Evolutionary conservation across 2,329 filamentous ascomycete species (phyloP), one percentile per base, ranked within the genome.

Genomic region (Trichoderma oligosporum): DNA sequence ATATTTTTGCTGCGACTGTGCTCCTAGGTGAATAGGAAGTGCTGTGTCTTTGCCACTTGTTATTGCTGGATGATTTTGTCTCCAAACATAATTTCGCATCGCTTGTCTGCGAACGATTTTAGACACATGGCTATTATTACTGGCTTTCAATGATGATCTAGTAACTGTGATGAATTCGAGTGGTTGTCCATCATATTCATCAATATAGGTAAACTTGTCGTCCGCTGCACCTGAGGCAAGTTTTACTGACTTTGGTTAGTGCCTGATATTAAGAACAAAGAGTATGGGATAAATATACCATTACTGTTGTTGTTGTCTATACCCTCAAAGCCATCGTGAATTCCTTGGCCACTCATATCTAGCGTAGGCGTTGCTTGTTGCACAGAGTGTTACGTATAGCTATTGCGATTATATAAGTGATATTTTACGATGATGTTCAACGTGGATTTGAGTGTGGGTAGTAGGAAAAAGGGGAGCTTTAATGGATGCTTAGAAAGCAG

Each of bases 161-260:
- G 49, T 53, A 6, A 53, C 27, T 25, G 49, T 42, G 38, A 53
- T 35, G 7, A 53, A 53, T 14, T 53, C 49, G 20, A 53, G 39
- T 9, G 49, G 49, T 24, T 53, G 49, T 25, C 42, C 49, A 44
- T 53, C 49, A n/a, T 44, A 44, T n/a, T 44, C 49, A 36, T 53
- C 18, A 4, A 38, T 53, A 38, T 27, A 53, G 14, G 49, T 35
- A 24, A 44, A 35, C 6, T 38, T 44, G 24, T 53, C 27, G 38
- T 52, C 48, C 18, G 41, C 18, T 20, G 48, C 18, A 7, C 36
- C 20, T 18, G 36, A 42, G 12, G 48, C 12, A 14, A 52, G 14
- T 8, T 52, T 42, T 22, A 52, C 27, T 5, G 31, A 33, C 12
- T 3, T 18, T 6, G 8, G 11, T 52, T 7, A 52, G 42, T 29